Conservation (phyloP, 1,139 yeast species). For the Pichia cactophila region DNA sequence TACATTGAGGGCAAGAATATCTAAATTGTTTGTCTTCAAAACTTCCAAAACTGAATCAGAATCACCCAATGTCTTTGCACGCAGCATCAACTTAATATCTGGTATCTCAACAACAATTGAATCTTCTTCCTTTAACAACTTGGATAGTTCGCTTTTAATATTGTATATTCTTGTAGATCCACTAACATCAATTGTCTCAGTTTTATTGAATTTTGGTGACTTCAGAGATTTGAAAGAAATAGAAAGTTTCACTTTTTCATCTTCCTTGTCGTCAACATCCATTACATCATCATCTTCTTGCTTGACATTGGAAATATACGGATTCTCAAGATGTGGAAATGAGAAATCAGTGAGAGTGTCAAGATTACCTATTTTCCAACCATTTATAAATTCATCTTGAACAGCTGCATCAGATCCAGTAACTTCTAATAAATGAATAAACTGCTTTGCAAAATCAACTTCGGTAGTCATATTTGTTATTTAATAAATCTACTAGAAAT, state of each 20-base stretch:
- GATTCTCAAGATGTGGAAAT: conserved; percentile 15
- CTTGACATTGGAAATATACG: conserved; percentile 13
- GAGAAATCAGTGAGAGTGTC: conserved; percentile 9
- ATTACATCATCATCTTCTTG: conserved; percentile 1
- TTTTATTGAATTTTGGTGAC: conserved; percentile 36
- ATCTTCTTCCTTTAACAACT: conserved; percentile 21
- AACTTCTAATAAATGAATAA: conserved; percentile 19
- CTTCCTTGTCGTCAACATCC: neutral
- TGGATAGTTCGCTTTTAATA: conserved; percentile 28
- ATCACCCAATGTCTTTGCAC: conserved; percentile 45
- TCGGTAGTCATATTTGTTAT: conserved; percentile 16
- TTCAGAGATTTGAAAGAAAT: conserved; percentile 38
- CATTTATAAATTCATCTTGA: conserved; percentile 3
- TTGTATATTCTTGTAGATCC: conserved; percentile 31
- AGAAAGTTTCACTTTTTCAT: conserved; percentile 10
- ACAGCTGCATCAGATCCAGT: conserved; percentile 16
- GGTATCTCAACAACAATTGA: conserved; percentile 16
- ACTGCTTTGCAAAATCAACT: conserved; percentile 23
- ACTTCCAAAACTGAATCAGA: conserved; percentile 16
- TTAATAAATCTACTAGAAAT: no score
- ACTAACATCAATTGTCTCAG: conserved; percentile 19
- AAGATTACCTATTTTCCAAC: conserved; percentile 3
- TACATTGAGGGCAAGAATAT: conserved; percentile 28
- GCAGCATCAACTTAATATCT: conserved; percentile 36
- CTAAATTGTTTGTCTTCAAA: conserved; percentile 9